phyloP scores from a whole-genome alignment of 768 basidiomycete species.

The Phaeotremella skinneri region DNA sequence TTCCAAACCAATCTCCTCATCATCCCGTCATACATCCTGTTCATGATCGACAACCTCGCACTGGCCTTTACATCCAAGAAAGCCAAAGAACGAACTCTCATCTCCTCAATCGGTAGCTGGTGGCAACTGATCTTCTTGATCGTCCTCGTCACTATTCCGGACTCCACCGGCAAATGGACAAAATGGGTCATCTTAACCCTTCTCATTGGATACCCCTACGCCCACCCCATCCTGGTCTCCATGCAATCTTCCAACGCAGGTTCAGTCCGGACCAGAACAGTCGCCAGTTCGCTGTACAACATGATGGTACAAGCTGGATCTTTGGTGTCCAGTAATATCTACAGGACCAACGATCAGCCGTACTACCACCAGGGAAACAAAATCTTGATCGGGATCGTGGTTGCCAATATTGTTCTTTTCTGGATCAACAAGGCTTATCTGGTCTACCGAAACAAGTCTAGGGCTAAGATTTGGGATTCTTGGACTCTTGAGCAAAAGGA shows the following conservation, averaged over 20 bases:
- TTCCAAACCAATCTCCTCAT: constrained; percentile 64
- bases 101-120: constrained; percentile 59
- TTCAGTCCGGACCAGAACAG: constrained; percentile 60
- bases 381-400: constrained; percentile 59
- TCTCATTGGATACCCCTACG: constrained; percentile 59
- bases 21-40: constrained; percentile 61
- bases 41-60: constrained; percentile 56
- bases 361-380: constrained; percentile 64
- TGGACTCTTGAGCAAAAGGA: constrained; percentile 59
- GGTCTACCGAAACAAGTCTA: constrained; percentile 56
- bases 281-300: constrained; percentile 59
- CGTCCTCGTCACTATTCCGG: constrained; percentile 57
- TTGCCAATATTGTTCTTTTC: constrained; percentile 61
- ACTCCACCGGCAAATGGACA: constrained; percentile 27
- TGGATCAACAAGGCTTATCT: constrained; percentile 61
- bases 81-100: constrained; percentile 60
- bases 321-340: constrained; percentile 56
- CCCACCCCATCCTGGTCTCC: constrained; percentile 35
- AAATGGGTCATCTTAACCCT: constrained; percentile 29
- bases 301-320: constrained; percentile 62
- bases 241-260: constrained; percentile 58
- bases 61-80: constrained; percentile 60
- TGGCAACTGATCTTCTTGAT: constrained; percentile 66
- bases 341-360: constrained; percentile 51
- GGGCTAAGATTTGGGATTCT: constrained; percentile 59